Evolutionary conservation across 768 basidiomycete genomes (phyloP), one percentile per base, ranked within the genome.

Genomic region (Pleurotus pulmonarius): DNA sequence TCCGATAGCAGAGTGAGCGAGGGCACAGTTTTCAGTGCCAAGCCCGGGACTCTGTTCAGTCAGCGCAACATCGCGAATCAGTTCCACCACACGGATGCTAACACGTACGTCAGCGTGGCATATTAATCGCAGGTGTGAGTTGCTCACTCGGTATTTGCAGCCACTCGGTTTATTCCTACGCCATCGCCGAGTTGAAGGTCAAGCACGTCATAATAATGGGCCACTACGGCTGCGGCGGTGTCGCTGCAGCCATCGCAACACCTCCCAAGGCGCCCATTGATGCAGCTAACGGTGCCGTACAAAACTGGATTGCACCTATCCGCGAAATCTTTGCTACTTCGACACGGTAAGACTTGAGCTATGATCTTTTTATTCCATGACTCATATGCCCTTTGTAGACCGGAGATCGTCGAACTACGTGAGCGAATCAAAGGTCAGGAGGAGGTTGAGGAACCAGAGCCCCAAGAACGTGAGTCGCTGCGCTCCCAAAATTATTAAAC

Each of bases 221-320:
- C 0, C 75, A 77, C 58, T 77, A 77, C 48, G 75, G 75, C 1
- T 77, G 75, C 54, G 73, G 75, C 15, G 75, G 75, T 29, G 69
- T 77, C 11, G 75, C 70, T 11, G 73, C 74, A 25, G 67, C 74
- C 5, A 73, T 73, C 55, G 63, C 65, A n/a, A 59, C 67, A 1
- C 62, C 64, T 1, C 64, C 68, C 1, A 34, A 39, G 3, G 44
- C 52, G 11, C 59, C 61, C 20, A 56, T 69, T 13, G 67, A 70
- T 51, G 61, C 62, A 7, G 65, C 70, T 6, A 64, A 66, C 11
- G 63, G 67, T 22, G 71, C 74, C 4, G 71, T 76, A 6, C 70
- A 76, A 46, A 70, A 63, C 22, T 76, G 75, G 75, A 75, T 77
- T 49, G 55, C 64, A 13, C 75, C 75, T 3, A 76, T 76, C 26